Percentiles rank a stretch among this genome's conserved stretches.
phyloP scores from a whole-genome alignment of 768 basidiomycete species.

The Hortiboletus flavorubellus region DNA sequence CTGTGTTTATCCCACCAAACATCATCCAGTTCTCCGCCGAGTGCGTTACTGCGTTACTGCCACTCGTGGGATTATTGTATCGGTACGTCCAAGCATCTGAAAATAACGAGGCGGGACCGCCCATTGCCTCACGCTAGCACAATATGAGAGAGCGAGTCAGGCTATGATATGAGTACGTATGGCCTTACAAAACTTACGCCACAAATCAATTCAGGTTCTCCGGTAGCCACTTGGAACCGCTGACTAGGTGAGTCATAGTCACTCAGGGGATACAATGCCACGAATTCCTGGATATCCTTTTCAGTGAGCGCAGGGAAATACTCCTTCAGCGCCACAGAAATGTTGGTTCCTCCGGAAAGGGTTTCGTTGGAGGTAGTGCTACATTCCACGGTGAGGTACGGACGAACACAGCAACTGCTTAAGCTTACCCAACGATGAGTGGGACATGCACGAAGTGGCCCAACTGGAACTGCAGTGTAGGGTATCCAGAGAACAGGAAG shows the following conservation, averaged over 20 bases:
- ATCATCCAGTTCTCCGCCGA: constrained; percentile 69
- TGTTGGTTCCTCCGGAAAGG: constrained; percentile 39
- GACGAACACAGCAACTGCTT: neutral
- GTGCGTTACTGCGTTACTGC: constrained; percentile 39
- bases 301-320: constrained; percentile 47
- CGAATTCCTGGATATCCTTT: constrained; percentile 36
- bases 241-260: constrained; percentile 43
- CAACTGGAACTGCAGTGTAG: constrained; percentile 42
- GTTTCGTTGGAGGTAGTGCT: constrained; percentile 63
- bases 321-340: constrained; percentile 31
- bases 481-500: constrained; percentile 46
- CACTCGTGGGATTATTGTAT: constrained; percentile 52
- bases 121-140: constrained; percentile 45
- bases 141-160: constrained; percentile 1
- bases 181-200: constrained; percentile 39
- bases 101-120: constrained; percentile 34
- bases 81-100: constrained; percentile 50
- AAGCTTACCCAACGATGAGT: constrained; percentile 54
- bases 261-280: constrained; percentile 40
- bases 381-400: neutral
- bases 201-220: constrained; percentile 49
- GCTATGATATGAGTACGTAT: neutral
- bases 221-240: constrained; percentile 44
- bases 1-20: constrained; percentile 59
- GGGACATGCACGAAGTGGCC: constrained; percentile 51